Base-by-base conservation (phyloP, 306 rosid genomes). In the Prunus campanulata region DNA sequence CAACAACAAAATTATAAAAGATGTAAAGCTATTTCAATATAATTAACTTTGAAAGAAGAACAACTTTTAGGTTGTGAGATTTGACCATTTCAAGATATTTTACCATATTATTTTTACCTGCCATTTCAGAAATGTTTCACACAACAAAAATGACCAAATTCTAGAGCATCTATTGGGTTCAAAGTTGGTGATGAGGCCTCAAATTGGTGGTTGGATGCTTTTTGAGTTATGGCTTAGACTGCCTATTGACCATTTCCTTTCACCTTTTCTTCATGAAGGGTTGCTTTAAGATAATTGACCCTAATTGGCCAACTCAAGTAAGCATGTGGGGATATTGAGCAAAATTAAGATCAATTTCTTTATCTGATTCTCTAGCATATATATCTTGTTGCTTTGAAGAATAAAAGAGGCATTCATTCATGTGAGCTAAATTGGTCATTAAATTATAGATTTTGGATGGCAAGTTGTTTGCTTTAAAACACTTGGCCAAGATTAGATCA, bases 131-230 rank as follows among this genome's bases (percentile, higher is more conserved):
- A 4, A 62, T 30, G 42, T 32, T 55, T 39, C n/a, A 70, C 24
- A 25, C 39, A 62, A 5, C 6, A 35, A 32, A 50, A 18, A 52
- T 3, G 50, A 72, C 67, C 67, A 46, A 66, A 15, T 66, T 19
- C 4, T 1, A n/a, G 16, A 47, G 50, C 16, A 66, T 24, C 52
- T 35, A 1, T 44, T 66, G 54, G 52, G 71, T 67, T 46, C 54
- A 66, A 66, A 44, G 52, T 65, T 19, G 70, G 39, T 18, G 14
- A 35, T 19, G 63, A 16, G 74, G 47, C 14, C 9, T 52, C 47
- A 24, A 27, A 32, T 71, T 71, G 27, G 65, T 42, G 77, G 35
- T 55, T 56, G 44, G 67, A 25, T 54, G 65, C n/a, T 57, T 71
- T 55, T 71, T 6, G 48, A 10, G 62, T 18, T 70, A 27, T 14